Base-by-base conservation (phyloP, 257 asterid genomes). In the Linaria vulgaris region DNA sequence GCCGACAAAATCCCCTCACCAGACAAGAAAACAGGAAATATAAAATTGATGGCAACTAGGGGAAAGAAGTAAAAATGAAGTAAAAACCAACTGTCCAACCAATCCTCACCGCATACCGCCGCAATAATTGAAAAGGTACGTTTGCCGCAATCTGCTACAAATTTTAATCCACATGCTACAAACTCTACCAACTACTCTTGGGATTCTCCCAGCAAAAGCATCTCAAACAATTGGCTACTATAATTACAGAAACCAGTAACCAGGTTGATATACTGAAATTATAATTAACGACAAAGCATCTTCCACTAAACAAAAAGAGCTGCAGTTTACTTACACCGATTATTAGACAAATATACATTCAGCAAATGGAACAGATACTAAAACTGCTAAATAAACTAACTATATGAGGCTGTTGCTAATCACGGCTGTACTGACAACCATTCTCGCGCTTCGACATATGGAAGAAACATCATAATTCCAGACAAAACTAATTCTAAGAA, bases 1-100 rank as follows among this genome's bases (percentile, higher is more conserved):
- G 56, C 60, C 66, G 73, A 69, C 68, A 76, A 72, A 60, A 58
- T 19, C 45, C 10, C 25, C 24, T 37, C 62, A 52, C 11, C 59
- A 57, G 49, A 64, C 54, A 60, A 39, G 51, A 59, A 58, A 43
- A 64, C 23, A 23, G 9, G 27, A 14, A 41, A 41, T 15, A 30
- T 13, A 34, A 53, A 23, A 16, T 19, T 60, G 14, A 20, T 17
- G 39, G 50, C n/a, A 16, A 59, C 56, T 15, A 1, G 49, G 49
- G 37, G 19, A 38, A 31, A 23, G 3, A 20, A 43, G 46, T 46
- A 37, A 9, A 19, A 16, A 30, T 38, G 25, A 34, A 2, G 21
- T 15, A 41, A 61, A 50, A 24, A 54, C 61, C 51, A 61, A 12
- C 3, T 24, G 24, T 45, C 21, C 59, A 72, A 48, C 70, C 70